Evolutionary conservation across 225 moss, liverwort and hornwort genomes (phyloP).

Genomic region (Pseudoscleropodium purum): DNA sequence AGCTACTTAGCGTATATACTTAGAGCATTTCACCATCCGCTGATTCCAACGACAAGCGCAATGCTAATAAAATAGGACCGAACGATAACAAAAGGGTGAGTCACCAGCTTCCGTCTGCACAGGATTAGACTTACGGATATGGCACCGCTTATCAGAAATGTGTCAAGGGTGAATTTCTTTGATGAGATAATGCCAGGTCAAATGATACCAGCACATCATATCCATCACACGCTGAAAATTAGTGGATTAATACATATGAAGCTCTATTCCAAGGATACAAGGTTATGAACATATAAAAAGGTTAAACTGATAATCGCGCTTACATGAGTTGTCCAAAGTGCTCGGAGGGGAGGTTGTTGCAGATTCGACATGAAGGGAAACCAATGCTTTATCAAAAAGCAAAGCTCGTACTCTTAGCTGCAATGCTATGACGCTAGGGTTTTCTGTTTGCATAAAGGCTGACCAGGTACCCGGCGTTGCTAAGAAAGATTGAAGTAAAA

Average conservation of each 20-base stretch:
- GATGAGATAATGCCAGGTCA: background rate
- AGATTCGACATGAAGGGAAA: conserved; percentile 31
- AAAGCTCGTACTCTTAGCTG: conserved; percentile 76
- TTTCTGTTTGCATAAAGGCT: conserved; percentile 61
- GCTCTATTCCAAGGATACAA: background rate
- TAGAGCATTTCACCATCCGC: background rate
- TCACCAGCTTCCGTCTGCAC: background rate
- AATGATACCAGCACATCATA: background rate
- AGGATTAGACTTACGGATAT: background rate
- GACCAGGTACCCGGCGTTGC: conserved; percentile 60
- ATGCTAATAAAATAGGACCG: background rate
- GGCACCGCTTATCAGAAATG: background rate
- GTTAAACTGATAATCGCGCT: background rate
- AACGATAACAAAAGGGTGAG: background rate
- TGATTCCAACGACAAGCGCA: background rate
- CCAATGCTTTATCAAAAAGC: conserved; percentile 62
- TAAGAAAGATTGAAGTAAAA: conserved; percentile 40
- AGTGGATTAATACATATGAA: background rate
- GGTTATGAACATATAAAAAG: background rate
- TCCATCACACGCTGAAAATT: background rate
- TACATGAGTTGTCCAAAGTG: conserved; percentile 48
- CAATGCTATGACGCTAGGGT: conserved; percentile 39
- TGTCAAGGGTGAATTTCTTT: background rate
- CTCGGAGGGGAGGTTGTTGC: conserved; percentile 27
- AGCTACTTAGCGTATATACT: background rate